A percentile compares a stretch with the other conserved stretches of the same genome.
These are phyloP conservation scores for Phytopythium ostracodes DNA, from an alignment of 352 stramenopile species.

Conservation along the genomic window DNA sequence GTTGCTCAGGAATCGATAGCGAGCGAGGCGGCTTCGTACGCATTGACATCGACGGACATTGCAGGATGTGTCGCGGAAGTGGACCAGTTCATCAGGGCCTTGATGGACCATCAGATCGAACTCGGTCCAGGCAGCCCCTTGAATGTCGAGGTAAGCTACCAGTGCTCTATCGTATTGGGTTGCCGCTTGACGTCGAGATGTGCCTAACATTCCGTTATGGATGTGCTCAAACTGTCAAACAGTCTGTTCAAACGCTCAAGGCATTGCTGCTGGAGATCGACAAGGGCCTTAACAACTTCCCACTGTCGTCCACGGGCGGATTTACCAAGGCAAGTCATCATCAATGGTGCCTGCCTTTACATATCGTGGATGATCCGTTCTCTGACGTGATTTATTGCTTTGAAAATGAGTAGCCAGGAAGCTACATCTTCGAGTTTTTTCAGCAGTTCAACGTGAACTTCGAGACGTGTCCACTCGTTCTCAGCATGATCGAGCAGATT, in stretches of 20 bases:
- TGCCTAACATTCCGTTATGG: no score
- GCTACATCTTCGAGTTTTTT: constrained; percentile 92
- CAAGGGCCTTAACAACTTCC: constrained; percentile 75
- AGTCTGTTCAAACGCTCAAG: constrained; percentile 80
- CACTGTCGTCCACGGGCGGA: constrained; percentile 59
- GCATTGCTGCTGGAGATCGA: constrained; percentile 84
- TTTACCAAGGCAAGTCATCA: constrained; percentile 69
- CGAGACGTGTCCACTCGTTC: constrained; percentile 79
- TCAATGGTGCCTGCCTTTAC: neutral
- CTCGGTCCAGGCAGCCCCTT: constrained; percentile 47
- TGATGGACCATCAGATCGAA: constrained; percentile 55
- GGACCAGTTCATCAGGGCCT: constrained; percentile 72
- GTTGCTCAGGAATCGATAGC: constrained; percentile 76
- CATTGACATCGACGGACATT: constrained; percentile 93
- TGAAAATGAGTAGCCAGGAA: constrained; percentile 42
- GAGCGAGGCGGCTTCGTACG: constrained; percentile 95
- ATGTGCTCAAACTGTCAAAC: neutral
- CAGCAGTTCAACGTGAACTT: constrained; percentile 89
- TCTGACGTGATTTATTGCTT: no score
- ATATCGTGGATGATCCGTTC: neutral
- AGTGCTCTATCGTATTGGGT: no score
- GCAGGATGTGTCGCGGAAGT: constrained; percentile 93
- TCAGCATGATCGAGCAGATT: constrained; percentile 88
- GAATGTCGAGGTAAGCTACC: constrained; percentile 45
- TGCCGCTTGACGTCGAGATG: neutral